Evolutionary conservation across 1,139 yeast genomes (phyloP), one percentile per base, ranked within the genome.

Genomic region (Kodamaea fungicola): DNA sequence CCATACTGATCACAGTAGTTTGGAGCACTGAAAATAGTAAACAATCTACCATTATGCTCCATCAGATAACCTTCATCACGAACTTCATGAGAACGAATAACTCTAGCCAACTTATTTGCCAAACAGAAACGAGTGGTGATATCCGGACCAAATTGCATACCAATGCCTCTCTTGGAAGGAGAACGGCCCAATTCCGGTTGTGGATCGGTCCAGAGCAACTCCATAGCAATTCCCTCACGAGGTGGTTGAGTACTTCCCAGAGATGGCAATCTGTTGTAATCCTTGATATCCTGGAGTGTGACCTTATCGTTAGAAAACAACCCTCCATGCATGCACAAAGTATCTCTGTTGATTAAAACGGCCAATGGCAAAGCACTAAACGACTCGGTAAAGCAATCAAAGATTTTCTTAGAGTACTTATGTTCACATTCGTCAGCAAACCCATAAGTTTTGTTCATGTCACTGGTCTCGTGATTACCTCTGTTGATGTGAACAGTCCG

Each of bases 171-270:
- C 62, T 89, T 89, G 19, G 95, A 85, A 4, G 95, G 88, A 1
- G 89, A 79, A 34, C 95, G 74, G 9, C 98, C 98, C 12, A 76
- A 66, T 8, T 63, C 70, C 0, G 71, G 69, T 59, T 89, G 97
- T 1, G 99, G 99, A 59, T 92, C 99, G 0, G 97, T 87, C 99
- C 99, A 92, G 43, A 92, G 70, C 58, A 94, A 73, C 56, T 92
- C 98, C 97, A 90, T 92, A 60, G 94, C 95, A 33, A 88, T 68
- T 7, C 98, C 98, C 41, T 84, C 89, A 49, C 82, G 76, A 32
- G 96, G 94, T 12, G 97, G 97, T 62, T 89, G 97, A 22, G 78
- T 72, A 23, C 73, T 61, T 2, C 76, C 75, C 35, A 80, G 76
- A 12, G 44, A 40, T 8, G 75, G 75, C 59, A 80, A 78, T 46